A percentile compares a stretch with the other conserved stretches of the same genome.
phyloP scores from a whole-genome alignment of 1,139 yeast genomes.

The Geotrichum carabidarum region DNA sequence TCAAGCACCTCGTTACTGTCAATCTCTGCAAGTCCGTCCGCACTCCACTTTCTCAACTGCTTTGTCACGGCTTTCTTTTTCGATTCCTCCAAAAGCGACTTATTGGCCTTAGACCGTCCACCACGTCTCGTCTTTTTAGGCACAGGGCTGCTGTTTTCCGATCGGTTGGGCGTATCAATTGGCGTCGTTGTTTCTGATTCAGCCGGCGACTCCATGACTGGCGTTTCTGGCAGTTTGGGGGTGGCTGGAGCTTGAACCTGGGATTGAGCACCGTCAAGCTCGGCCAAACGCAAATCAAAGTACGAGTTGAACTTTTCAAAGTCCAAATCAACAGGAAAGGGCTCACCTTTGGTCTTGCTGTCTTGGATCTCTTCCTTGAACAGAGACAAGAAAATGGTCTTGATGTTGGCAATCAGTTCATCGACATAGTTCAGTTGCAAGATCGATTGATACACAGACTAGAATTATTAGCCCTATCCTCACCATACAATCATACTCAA shows the following conservation, averaged over 20 bases:
- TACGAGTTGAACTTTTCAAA: conserved; percentile 33
- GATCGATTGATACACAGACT: conserved; percentile 36
- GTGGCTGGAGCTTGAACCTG: background rate
- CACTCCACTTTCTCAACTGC: conserved; percentile 45
- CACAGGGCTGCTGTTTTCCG: conserved; percentile 12
- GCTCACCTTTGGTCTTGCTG: conserved; percentile 17
- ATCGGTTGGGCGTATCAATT: conserved; percentile 13
- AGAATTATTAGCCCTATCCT: background rate
- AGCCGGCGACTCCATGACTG: conserved; percentile 4
- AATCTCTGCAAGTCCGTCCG: conserved; percentile 47
- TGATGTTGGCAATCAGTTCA: conserved; percentile 35
- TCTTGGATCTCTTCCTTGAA: conserved; percentile 29
- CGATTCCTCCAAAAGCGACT: conserved; percentile 20
- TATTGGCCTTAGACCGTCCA: conserved; percentile 24
- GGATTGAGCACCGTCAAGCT: conserved; percentile 23
- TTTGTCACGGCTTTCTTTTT: conserved; percentile 32
- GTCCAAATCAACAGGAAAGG: conserved; percentile 25
- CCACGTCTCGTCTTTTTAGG: conserved; percentile 17
- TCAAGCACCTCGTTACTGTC: conserved; percentile 42
- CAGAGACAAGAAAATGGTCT: conserved; percentile 35
- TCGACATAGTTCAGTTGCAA: conserved; percentile 37
- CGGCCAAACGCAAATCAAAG: conserved; percentile 34
- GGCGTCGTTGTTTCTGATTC: conserved; percentile 15
- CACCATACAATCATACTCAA: background rate
- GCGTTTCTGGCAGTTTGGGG: background rate